Evolutionary conservation across 192 early-diverging fungal species (phyloP).

Genomic region (Fimicolochytrium jonesii): DNA sequence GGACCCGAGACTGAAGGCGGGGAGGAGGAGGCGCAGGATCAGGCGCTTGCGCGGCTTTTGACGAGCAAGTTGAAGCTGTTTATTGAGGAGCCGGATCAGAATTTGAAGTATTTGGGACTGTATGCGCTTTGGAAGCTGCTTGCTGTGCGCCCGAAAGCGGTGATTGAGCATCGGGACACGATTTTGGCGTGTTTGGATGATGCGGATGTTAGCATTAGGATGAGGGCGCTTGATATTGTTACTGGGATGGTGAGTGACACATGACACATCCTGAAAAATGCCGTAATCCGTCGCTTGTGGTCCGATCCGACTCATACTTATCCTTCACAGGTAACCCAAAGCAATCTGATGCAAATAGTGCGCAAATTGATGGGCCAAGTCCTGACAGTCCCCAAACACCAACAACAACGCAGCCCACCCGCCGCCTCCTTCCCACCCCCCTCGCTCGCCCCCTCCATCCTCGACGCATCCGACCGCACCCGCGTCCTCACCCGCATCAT

Average conservation of each 20-base stretch:
- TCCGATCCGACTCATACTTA: no score
- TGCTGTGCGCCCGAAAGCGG: slow-evolving; percentile 75
- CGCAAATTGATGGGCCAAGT: slow-evolving; percentile 63
- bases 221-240: slow-evolving; percentile 81
- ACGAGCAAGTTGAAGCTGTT: slow-evolving; percentile 76
- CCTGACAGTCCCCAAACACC: no score
- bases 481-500: slow-evolving; percentile 82
- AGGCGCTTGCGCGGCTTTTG: slow-evolving; percentile 74
- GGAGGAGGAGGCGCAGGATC: slow-evolving; percentile 40
- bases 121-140: slow-evolving; percentile 80
- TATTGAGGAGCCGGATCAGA: slow-evolving; percentile 85
- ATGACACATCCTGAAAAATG: neutral
- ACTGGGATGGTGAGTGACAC: slow-evolving; percentile 77
- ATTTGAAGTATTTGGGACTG: slow-evolving; percentile 90
- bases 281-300: no score
- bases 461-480: slow-evolving; percentile 57
- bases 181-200: slow-evolving; percentile 89
- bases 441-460: slow-evolving; percentile 1
- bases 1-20: slow-evolving; percentile 52
- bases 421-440: slow-evolving; percentile 7
- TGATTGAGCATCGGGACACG: slow-evolving; percentile 74
- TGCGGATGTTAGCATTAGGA: slow-evolving; percentile 85
- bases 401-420: no score
- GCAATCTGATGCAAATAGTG: slow-evolving; percentile 76
- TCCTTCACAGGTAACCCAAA: slow-evolving; percentile 58